Percentiles rank a stretch among this genome's conserved stretches.
These are phyloP conservation scores for Coniochaeta sp. DNA, from an alignment of 2,329 filamentous ascomycete genomes.

Conservation along the genomic window DNA sequence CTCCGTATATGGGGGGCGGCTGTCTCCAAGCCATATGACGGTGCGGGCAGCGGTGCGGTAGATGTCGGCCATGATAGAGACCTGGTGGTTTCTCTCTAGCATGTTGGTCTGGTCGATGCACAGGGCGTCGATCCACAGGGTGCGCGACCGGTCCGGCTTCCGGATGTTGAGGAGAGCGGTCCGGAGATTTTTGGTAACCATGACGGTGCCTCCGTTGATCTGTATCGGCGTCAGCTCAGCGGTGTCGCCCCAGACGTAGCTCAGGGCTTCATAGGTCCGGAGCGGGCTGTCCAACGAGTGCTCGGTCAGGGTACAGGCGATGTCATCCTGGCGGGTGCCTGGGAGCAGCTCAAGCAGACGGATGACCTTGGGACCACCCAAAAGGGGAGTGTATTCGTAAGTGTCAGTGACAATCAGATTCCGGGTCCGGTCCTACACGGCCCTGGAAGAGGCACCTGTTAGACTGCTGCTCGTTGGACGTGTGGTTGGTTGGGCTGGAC, in stretches of 20 bases:
- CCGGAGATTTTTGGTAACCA: not conserved
- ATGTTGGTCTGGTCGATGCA: conserved; percentile 12
- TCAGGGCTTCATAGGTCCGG: not conserved
- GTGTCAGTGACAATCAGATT: too few species aligned
- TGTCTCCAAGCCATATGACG: conserved; percentile 9
- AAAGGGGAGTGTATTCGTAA: too few species aligned
- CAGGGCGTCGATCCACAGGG: conserved; percentile 24
- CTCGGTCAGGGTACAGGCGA: not conserved
- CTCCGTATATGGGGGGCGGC: not conserved
- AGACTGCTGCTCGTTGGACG: too few species aligned
- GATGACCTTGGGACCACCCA: not conserved
- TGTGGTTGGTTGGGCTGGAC: too few species aligned
- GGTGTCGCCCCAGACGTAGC: conserved; percentile 3
- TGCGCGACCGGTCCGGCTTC: not conserved
- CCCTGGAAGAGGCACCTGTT: too few species aligned
- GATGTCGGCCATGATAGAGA: conserved; percentile 9
- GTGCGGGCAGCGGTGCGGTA: conserved; percentile 8
- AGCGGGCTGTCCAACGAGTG: not conserved
- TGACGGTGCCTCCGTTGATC: not conserved
- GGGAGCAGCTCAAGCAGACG: not conserved
- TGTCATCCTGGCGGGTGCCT: not conserved
- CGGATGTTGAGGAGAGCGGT: conserved; percentile 1
- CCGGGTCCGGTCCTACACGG: too few species aligned
- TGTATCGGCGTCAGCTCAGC: not conserved
- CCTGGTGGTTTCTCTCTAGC: conserved; percentile 7